Base-by-base conservation (phyloP, 1,284 basidiomycete species). In the Stereum hirsutum region DNA sequence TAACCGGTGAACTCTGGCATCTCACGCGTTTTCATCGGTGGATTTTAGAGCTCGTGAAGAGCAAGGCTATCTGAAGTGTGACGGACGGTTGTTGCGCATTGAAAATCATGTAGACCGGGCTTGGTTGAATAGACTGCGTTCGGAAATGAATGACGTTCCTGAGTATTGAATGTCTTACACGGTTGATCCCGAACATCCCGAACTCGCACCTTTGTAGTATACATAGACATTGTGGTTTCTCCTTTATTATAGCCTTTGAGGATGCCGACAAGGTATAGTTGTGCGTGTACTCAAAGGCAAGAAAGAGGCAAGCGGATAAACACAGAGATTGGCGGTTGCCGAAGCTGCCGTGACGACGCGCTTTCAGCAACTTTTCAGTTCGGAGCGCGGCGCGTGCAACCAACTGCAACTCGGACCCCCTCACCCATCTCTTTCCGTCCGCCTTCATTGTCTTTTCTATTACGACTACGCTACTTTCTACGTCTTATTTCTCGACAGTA, bases 11-110 rank as follows among this genome's bases (percentile, higher is more conserved):
- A 20, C 42, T 42, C 52, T 61, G 36, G 54, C 37, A 17, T 34
- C 26, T 43, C 23, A 41, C 6, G 21, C 23, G 24, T 28, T 38
- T n/a, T 26, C 20, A 31, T 58, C 19, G 31, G 4, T n/a, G n/a
- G n/a, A n/a, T n/a, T 32, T 10, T 32, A 85, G 82, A 75, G 52
- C 70, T 88, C 52, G 75, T 85, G 61, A 82, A 82, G 70, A 65
- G 60, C 60, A 83, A 84, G 67, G 72, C 73, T 45, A 80, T 86
- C 63, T 86, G 60, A 45, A n/a, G n/a, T n/a, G n/a, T n/a, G n/a
- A n/a, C n/a, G n/a, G n/a, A n/a, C n/a, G n/a, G 37, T 17, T 45
- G 52, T 41, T 19, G 41, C 39, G 24, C 25, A 31, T 41, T 28
- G 33, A 30, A 26, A 37, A 49, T 41, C 41, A 50, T 25, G 33